These are phyloP conservation scores for Pythium apleroticum DNA, from an alignment of 352 stramenopile species.

Conservation along the genomic window DNA sequence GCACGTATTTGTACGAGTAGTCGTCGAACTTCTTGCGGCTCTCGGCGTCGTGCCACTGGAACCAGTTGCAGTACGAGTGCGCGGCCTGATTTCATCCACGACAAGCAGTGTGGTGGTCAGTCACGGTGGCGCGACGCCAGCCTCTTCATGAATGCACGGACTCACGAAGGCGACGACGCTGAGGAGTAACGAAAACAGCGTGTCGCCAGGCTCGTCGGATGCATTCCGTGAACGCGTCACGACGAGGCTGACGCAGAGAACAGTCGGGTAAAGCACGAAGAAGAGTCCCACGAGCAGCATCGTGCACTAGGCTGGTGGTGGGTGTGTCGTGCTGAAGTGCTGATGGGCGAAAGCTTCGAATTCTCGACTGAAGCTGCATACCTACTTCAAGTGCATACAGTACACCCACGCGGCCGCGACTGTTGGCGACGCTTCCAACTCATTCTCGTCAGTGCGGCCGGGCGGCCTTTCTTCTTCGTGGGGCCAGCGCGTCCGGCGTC, in stretches of 20 bases:
- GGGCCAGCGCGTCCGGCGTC: neutral
- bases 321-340: no score
- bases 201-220: neutral
- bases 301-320: neutral
- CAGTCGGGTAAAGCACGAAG: slow-evolving; percentile 18
- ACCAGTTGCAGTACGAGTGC: slow-evolving; percentile 50
- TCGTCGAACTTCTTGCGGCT: slow-evolving; percentile 39
- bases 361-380: neutral
- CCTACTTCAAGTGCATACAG: no score
- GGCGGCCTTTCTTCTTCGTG: neutral
- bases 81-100: neutral
- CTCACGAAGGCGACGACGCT: slow-evolving; percentile 13
- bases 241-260: slow-evolving; percentile 13
- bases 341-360: slow-evolving; percentile 1
- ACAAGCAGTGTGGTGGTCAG: neutral
- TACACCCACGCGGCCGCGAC: neutral
- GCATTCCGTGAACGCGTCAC: neutral
- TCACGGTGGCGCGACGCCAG: neutral
- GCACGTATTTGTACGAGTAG: slow-evolving; percentile 55
- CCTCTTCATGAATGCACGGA: neutral
- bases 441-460: neutral
- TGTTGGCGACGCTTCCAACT: neutral
- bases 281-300: neutral
- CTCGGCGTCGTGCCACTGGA: slow-evolving; percentile 41
- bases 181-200: neutral